These are phyloP conservation scores for Nissolia schottii DNA, from an alignment of 306 rosid genomes.

Conservation along the genomic window DNA sequence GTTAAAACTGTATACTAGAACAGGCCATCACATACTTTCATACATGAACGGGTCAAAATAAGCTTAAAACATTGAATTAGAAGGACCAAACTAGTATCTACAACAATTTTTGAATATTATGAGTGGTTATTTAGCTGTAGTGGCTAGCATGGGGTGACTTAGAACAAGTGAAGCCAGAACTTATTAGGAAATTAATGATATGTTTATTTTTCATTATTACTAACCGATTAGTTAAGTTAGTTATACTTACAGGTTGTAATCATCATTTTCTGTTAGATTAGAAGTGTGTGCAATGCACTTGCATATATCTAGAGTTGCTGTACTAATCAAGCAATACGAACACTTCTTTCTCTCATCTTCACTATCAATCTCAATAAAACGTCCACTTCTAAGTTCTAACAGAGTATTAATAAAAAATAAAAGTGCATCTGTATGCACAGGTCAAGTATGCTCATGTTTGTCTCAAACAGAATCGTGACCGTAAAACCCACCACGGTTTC, in stretches of 20 bases:
- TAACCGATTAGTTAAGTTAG: too few relatives aligned
- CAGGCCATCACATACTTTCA: not conserved
- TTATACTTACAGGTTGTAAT: too few relatives aligned
- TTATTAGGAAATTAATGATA: too few relatives aligned
- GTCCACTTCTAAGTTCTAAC: too few relatives aligned
- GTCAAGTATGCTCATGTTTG: not conserved
- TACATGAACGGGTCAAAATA: not conserved
- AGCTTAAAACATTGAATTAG: not conserved
- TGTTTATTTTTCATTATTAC: too few relatives aligned
- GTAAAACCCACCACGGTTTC: not conserved
- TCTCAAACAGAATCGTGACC: not conserved
- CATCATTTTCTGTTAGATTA: too few relatives aligned
- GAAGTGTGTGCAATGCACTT: too few relatives aligned
- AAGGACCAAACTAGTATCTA: not conserved
- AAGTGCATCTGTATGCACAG: not conserved
- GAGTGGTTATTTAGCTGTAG: not conserved
- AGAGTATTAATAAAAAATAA: too few relatives aligned
- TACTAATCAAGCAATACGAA: too few relatives aligned
- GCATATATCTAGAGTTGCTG: too few relatives aligned
- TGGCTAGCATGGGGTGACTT: not conserved
- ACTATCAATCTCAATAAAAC: too few relatives aligned
- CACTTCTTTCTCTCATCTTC: too few relatives aligned
- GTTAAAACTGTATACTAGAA: not conserved
- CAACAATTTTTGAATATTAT: not conserved
- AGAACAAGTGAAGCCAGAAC: not conserved